Evolutionary conservation across 306 rosid genomes (phyloP).

Genomic region (Hippophae gyantsensis): DNA sequence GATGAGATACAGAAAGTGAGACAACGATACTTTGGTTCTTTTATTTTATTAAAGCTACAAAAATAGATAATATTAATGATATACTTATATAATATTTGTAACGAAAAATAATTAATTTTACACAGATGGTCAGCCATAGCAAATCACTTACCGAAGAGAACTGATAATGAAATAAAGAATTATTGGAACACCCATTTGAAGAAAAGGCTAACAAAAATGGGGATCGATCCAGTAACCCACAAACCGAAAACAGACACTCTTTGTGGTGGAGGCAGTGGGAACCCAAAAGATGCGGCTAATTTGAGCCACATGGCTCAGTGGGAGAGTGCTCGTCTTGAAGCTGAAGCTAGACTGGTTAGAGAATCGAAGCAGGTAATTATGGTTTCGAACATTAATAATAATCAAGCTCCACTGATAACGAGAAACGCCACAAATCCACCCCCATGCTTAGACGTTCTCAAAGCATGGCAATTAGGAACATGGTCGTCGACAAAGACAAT

Average conservation of each 20-base stretch:
- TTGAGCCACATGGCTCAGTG: constrained; percentile 99
- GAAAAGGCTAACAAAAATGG: constrained; percentile 89
- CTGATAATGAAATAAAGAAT: constrained; percentile 92
- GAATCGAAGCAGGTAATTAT: constrained; percentile 53
- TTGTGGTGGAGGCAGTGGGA: constrained; percentile 39
- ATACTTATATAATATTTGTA: no score
- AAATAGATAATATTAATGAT: no score
- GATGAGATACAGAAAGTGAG: no score
- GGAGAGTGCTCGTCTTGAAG: constrained; percentile 99
- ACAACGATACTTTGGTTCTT: no score
- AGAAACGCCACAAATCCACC: constrained; percentile 20
- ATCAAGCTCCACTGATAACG: constrained; percentile 7
- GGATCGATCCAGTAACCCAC: constrained; percentile 92
- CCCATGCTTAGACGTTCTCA: constrained; percentile 41
- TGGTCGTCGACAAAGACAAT: constrained; percentile 30
- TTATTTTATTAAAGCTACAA: no score
- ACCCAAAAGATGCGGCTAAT: constrained; percentile 66
- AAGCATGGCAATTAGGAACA: constrained; percentile 36
- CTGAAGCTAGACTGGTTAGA: constrained; percentile 83
- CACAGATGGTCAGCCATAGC: constrained; percentile 97
- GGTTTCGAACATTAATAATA: neutral
- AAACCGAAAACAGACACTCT: constrained; percentile 69
- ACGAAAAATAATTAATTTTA: no score
- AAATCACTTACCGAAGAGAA: constrained; percentile 82
- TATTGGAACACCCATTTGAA: constrained; percentile 96